Evolutionary conservation across 1,284 basidiomycete genomes (phyloP).

Genomic region (Trichosporon coremiiforme): DNA sequence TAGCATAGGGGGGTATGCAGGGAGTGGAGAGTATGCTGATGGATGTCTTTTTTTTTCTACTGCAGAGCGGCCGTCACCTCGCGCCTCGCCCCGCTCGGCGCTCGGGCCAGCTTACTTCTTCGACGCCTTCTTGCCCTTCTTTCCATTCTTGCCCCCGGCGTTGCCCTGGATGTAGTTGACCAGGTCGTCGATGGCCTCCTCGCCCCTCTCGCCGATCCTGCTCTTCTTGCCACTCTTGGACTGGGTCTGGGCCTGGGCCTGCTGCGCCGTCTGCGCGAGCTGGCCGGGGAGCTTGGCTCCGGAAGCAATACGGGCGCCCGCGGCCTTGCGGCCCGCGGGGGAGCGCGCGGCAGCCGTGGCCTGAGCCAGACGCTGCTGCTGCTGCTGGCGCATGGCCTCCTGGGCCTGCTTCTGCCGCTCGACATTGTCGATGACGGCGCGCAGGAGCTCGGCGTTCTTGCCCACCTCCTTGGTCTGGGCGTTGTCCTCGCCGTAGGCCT

Average conservation of each 20-base stretch:
- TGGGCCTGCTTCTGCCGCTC: constrained; percentile 51
- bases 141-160: constrained; percentile 14
- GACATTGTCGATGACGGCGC: constrained; percentile 51
- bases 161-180: constrained; percentile 58
- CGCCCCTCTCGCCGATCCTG: constrained; percentile 48
- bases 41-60: not conserved
- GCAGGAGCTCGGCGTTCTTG: constrained; percentile 57
- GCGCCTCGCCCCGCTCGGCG: not conserved
- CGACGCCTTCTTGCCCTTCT: not conserved
- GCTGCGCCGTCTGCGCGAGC: constrained; percentile 6
- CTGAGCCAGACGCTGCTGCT: constrained; percentile 43
- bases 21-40: constrained; percentile 7
- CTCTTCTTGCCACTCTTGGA: constrained; percentile 16
- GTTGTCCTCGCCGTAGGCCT: constrained; percentile 54
- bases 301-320: constrained; percentile 23
- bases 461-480: constrained; percentile 56
- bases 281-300: constrained; percentile 26
- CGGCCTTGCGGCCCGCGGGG: constrained; percentile 21
- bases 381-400: constrained; percentile 48
- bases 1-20: constrained; percentile 16
- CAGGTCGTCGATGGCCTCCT: constrained; percentile 56
- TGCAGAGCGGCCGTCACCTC: not conserved
- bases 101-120: not conserved
- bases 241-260: constrained; percentile 7
- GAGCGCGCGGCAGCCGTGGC: constrained; percentile 34